Evolutionary conservation across 805 yeast species (phyloP).

Genomic region (Saccharomycopsis amapae): DNA sequence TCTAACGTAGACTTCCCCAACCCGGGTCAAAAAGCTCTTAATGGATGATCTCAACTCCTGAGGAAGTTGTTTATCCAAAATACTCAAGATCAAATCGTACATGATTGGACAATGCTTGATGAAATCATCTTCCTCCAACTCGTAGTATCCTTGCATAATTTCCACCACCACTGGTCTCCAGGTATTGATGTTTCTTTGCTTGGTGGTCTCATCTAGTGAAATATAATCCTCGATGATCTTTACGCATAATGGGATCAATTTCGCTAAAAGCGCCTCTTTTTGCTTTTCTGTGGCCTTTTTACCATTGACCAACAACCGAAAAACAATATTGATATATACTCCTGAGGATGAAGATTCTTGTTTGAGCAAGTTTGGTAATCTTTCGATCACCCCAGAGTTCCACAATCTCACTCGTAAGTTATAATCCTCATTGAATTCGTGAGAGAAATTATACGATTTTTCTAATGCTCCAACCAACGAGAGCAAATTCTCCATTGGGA

Average conservation of each 20-base stretch:
- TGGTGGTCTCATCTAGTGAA: conserved; percentile 61
- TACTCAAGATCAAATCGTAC: conserved; percentile 50
- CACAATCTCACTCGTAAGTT: conserved; percentile 82
- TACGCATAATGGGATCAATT: conserved; percentile 59
- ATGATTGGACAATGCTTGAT: conserved; percentile 47
- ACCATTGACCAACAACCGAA: conserved; percentile 68
- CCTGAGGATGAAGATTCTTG: conserved; percentile 91
- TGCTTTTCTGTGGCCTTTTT: conserved; percentile 39
- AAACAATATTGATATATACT: conserved; percentile 72
- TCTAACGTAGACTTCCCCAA: conserved; percentile 42
- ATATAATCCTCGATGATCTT: conserved; percentile 64
- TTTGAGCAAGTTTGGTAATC: conserved; percentile 81
- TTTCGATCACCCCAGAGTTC: conserved; percentile 87
- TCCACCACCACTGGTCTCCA: conserved; percentile 93
- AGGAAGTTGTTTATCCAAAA: conserved; percentile 55
- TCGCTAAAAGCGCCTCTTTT: conserved; percentile 38
- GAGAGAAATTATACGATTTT: conserved; percentile 73
- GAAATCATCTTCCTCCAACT: conserved; percentile 71
- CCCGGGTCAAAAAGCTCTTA: conserved; percentile 49
- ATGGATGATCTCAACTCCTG: conserved; percentile 56
- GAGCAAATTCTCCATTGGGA: conserved; percentile 61
- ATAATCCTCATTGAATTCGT: conserved; percentile 81
- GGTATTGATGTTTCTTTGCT: conserved; percentile 72
- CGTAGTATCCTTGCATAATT: conserved; percentile 73
- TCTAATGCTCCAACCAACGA: conserved; percentile 54